Base-by-base conservation (phyloP, 306 rosid species). In the Castanea sativa region DNA sequence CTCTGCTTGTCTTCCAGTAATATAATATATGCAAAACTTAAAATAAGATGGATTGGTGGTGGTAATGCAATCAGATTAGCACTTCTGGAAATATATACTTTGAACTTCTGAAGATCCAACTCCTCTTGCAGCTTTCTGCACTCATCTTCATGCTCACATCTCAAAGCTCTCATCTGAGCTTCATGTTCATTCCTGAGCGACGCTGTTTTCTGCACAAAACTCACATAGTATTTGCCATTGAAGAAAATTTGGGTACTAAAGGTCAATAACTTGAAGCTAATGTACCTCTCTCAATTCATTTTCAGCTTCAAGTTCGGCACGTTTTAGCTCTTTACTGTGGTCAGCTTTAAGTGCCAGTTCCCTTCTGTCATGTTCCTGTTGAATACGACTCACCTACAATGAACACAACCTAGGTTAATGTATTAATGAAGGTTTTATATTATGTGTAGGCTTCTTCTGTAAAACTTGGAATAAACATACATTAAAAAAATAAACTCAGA, bases 1-100 rank as follows among this genome's bases (percentile, higher is more conserved):
- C 91, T 91, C 87, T 96, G 98, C 87, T 90, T 88, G 69, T 96
- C 97, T 91, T 96, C 99, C 99, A 90, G 86, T 77, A 77, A 82
- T 74, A 79, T 49, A 64, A 71, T 70, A 86, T 61, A 15, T 73
- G 38, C 33, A 52, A 63, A 64, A 35, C 74, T 69, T 64, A n/a
- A 53, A 52, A 64, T 32, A 85, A 73, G 52, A 63, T 61, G 33
- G 23, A 5, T 80, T 70, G 52, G 69, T 61, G 29, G 33, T 4
- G 3, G 41, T n/a, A 73, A 65, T 41, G 64, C 33, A 49, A 75
- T 27, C 56, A 71, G 74, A 75, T 85, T 68, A 67, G 75, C 64
- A 52, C 49, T 41, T 70, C 75, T 27, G 80, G 76, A 72, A 78
- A 58, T 77, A 71, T 82, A 51, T 91, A 93, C 99, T 87, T 90